Conservation (phyloP, 805 yeast species). For the Saccharomycopsis malanga region DNA sequence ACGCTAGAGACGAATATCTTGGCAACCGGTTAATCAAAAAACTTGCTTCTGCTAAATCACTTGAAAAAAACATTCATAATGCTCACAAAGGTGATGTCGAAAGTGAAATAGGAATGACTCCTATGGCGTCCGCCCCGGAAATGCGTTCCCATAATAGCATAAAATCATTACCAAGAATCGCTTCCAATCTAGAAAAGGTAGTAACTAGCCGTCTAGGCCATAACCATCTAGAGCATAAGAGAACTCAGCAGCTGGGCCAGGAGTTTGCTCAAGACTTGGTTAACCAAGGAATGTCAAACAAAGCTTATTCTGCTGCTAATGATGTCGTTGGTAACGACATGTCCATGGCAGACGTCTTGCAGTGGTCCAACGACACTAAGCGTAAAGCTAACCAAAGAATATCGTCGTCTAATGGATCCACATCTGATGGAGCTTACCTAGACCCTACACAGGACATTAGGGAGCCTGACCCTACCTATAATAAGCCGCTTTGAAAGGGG, state of each 20-base stretch:
- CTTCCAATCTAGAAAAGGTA: conserved; percentile 1
- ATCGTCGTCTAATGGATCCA: no score
- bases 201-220: not conserved
- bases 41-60: not conserved
- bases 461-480: no score
- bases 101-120: not conserved
- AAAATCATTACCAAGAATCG: not conserved
- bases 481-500: no score
- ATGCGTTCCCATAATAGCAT: not conserved
- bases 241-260: not conserved
- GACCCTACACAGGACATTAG: no score
- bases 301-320: conserved; percentile 4
- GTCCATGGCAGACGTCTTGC: conserved; percentile 3
- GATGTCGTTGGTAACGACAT: conserved; percentile 8
- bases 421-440: no score
- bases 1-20: conserved; percentile 16
- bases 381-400: not conserved
- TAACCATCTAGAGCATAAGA: not conserved
- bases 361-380: conserved; percentile 7
- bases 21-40: conserved; percentile 11
- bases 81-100: not conserved
- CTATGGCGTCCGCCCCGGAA: not conserved
- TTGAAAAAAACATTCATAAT: not conserved
- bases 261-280: conserved; percentile 6
- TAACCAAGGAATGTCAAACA: conserved; percentile 3